Conservation (phyloP, 495 filamentous ascomycete species). For the Rhypophila decipiens region DNA sequence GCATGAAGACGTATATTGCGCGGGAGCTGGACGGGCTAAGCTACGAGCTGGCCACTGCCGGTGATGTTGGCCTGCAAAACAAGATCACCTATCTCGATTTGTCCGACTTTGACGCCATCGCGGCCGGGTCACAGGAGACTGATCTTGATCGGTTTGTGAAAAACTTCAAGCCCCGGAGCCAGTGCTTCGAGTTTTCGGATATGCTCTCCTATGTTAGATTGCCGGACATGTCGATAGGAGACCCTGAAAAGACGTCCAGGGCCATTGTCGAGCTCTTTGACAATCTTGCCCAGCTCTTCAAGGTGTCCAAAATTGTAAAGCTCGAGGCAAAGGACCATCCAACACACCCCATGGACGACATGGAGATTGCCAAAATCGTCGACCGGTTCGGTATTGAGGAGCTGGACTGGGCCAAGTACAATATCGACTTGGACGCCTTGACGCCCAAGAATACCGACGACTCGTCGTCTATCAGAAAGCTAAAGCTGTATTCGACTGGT, state of each 20-base stretch:
- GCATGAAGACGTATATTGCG: conserved; percentile 4
- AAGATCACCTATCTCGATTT: conserved; percentile 3
- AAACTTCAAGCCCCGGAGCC: neutral
- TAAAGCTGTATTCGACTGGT: conserved; percentile 1
- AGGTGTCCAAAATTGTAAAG: neutral
- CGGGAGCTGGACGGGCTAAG: conserved; percentile 2
- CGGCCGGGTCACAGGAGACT: neutral
- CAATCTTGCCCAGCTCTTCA: conserved; percentile 4
- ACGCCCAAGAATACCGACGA: neutral
- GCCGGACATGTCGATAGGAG: conserved; percentile 1
- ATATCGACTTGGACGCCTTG: conserved; percentile 1
- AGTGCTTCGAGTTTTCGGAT: conserved; percentile 5
- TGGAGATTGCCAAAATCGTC: neutral
- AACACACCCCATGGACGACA: neutral
- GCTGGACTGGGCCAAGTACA: conserved; percentile 3
- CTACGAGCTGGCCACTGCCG: conserved; percentile 1
- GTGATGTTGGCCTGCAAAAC: conserved; percentile 2
- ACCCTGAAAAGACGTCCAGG: conserved; percentile 1
- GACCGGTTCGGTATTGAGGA: conserved; percentile 2
- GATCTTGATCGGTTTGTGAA: conserved; percentile 4
- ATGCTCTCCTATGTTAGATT: conserved; percentile 2
- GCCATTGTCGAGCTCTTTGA: conserved; percentile 1
- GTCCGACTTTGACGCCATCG: conserved; percentile 2
- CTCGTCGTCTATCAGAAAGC: neutral
- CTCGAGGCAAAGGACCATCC: conserved; percentile 1